These are phyloP conservation scores for Silene latifolia DNA, from an alignment of 148 eudicot species.

Conservation along the genomic window DNA sequence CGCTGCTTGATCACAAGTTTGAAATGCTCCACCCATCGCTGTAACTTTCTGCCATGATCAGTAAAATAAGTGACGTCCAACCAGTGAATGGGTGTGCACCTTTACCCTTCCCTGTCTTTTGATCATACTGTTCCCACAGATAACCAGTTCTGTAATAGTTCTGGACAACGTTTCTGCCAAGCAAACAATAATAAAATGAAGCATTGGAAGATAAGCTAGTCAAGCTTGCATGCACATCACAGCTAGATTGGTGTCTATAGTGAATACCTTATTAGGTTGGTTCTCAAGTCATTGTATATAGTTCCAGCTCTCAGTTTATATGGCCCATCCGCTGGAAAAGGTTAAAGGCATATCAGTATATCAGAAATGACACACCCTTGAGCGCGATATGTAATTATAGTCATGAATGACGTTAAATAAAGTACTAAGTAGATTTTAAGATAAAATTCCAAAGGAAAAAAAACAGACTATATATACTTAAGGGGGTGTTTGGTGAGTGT, in stretches of 20 bases:
- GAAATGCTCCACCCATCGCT: slow-evolving; percentile 44
- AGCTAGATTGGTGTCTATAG: not conserved
- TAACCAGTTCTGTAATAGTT: slow-evolving; percentile 69
- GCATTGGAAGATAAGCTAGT: too few species aligned
- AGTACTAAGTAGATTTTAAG: too few species aligned
- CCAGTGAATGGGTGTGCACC: slow-evolving; percentile 81
- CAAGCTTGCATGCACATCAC: slow-evolving; percentile 1
- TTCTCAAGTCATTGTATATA: slow-evolving; percentile 60
- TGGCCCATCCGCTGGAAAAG: slow-evolving; percentile 65
- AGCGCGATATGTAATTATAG: slow-evolving; percentile 5
- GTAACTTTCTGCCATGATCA: slow-evolving; percentile 83
- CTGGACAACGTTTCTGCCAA: slow-evolving; percentile 60
- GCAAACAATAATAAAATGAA: not conserved
- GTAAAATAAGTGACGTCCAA: slow-evolving; percentile 82
- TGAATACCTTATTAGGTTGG: slow-evolving; percentile 70
- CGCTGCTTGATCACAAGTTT: slow-evolving; percentile 13
- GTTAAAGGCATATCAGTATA: not conserved
- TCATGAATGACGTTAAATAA: not conserved
- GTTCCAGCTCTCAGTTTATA: slow-evolving; percentile 51
- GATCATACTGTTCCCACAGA: slow-evolving; percentile 95
- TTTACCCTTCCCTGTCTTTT: slow-evolving; percentile 82
- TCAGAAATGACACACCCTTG: not conserved
- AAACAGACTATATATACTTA: not conserved
- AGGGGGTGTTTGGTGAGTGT: not conserved
- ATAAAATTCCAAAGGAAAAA: too few species aligned